Conservation (phyloP, 2,329 filamentous ascomycete genomes). For the Tolypocladium endophyticum region DNA sequence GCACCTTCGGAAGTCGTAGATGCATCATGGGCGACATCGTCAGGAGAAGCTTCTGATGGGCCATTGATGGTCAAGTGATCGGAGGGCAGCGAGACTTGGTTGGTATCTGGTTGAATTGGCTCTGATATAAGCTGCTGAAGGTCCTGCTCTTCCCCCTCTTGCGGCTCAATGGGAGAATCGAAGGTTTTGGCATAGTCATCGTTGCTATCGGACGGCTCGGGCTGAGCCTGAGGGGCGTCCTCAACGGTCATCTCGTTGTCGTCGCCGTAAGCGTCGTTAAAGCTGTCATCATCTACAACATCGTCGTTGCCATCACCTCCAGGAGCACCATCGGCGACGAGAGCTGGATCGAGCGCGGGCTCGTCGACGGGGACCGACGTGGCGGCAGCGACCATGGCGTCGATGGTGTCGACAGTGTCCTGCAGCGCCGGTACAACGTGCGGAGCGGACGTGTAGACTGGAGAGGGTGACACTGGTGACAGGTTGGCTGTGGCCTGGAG, state of each 20-base stretch:
- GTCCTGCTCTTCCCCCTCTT: slow-evolving; percentile 24
- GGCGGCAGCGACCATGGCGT: slow-evolving; percentile 32
- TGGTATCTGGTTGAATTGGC: slow-evolving; percentile 28
- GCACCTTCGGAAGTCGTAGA: slow-evolving; percentile 14
- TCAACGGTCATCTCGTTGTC: slow-evolving; percentile 7
- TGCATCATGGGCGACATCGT: slow-evolving; percentile 19
- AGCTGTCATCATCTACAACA: slow-evolving; percentile 34
- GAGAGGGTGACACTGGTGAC: slow-evolving; percentile 39
- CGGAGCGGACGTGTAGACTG: slow-evolving; percentile 34
- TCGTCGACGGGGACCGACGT: slow-evolving; percentile 10
- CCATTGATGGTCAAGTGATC: slow-evolving; percentile 22
- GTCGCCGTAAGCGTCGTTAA: slow-evolving; percentile 36
- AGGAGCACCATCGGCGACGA: slow-evolving; percentile 12
- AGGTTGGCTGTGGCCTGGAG: slow-evolving; percentile 42
- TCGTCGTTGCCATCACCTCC: slow-evolving; percentile 24
- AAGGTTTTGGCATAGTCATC: slow-evolving; percentile 42
- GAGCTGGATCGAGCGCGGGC: slow-evolving; percentile 19
- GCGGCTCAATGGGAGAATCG: slow-evolving; percentile 33
- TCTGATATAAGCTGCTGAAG: slow-evolving; percentile 31
- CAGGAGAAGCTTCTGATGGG: slow-evolving; percentile 17
- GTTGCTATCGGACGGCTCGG: slow-evolving; percentile 22
- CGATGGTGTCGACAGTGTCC: slow-evolving; percentile 39
- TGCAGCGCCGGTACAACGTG: slow-evolving; percentile 39
- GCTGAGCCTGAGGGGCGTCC: slow-evolving; percentile 16
- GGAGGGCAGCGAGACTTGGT: slow-evolving; percentile 28